Base-by-base conservation (phyloP, 768 basidiomycete species). In the Mycena amicta region DNA sequence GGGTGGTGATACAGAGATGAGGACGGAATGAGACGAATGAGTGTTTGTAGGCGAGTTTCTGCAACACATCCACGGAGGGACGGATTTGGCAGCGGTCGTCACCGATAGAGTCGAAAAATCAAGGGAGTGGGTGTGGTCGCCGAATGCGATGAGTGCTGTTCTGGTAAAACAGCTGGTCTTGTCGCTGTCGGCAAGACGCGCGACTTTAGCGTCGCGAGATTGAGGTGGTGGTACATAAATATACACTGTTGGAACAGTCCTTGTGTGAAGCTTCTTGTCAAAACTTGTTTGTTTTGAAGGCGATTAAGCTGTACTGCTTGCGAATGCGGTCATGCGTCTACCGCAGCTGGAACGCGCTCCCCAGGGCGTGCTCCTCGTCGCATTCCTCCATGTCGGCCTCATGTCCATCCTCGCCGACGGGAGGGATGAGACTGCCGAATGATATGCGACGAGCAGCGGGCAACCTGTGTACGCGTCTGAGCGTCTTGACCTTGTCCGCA, bases 271-370 rank as follows among this genome's bases (percentile, higher is more conserved):
- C 33, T 23, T 23, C 43, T 45, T 45, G 12, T 45, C 43, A 23
- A 23, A 45, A n/a, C n/a, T n/a, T n/a, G n/a, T n/a, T n/a, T n/a
- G n/a, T n/a, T n/a, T n/a, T n/a, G n/a, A n/a, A n/a, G n/a, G n/a
- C n/a, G n/a, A n/a, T n/a, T n/a, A n/a, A n/a, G n/a, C n/a, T n/a
- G n/a, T n/a, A n/a, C n/a, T n/a, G n/a, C n/a, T n/a, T n/a, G n/a
- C n/a, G 43, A 23, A 33, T 52, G 15, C 16, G 23, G 50, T 5
- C 18, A 28, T n/a, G 55, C 26, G 41, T 56, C 63, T 57, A 88
- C 15, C 74, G 78, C 71, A 89, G 72, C 63, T 88, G 86, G 70
- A 93, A 90, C 26, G 90, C 90, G 66, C 89, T 91, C 27, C 82
- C 90, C 50, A 92, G 70, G 55, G 75, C 74, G 45, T 70, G 59